A percentile compares a stretch with the other conserved stretches of the same genome.
These are phyloP conservation scores for Coemansia sp. DNA, from an alignment of 192 early-diverging fungal species.

Conservation along the genomic window DNA sequence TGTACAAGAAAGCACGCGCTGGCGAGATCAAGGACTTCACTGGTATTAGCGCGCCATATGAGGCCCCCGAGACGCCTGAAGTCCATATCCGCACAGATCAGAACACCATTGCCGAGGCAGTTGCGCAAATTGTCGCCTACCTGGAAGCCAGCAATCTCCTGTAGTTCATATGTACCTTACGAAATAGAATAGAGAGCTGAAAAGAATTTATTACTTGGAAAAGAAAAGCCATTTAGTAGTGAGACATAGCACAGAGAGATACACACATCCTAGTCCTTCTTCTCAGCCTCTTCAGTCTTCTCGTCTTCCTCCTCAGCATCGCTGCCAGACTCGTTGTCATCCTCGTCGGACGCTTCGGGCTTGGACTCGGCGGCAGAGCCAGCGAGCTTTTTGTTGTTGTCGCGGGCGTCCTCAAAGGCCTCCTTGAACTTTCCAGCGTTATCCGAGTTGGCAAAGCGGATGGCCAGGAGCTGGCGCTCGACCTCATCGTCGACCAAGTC, in stretches of 20 bases:
- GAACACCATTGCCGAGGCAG: constrained; percentile 62
- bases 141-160: constrained; percentile 33
- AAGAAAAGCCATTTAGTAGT: neutral
- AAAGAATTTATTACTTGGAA: neutral
- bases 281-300: constrained; percentile 16
- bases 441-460: constrained; percentile 95
- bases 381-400: constrained; percentile 45
- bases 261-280: constrained; percentile 20
- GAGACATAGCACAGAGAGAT: neutral
- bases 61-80: constrained; percentile 81
- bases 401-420: constrained; percentile 75
- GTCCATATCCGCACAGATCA: constrained; percentile 83
- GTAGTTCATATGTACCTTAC: neutral
- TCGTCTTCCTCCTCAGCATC: constrained; percentile 25
- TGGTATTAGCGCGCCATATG: constrained; percentile 92
- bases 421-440: constrained; percentile 94
- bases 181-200: neutral
- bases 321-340: constrained; percentile 43
- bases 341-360: constrained; percentile 32
- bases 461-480: constrained; percentile 86
- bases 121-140: constrained; percentile 41
- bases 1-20: constrained; percentile 94
- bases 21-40: constrained; percentile 97
- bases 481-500: constrained; percentile 91
- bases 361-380: constrained; percentile 19